A percentile compares a stretch with the other conserved stretches of the same genome.
Evolutionary conservation across 2,329 filamentous ascomycete species (phyloP).

Genomic region (Microascus cirrosus): DNA sequence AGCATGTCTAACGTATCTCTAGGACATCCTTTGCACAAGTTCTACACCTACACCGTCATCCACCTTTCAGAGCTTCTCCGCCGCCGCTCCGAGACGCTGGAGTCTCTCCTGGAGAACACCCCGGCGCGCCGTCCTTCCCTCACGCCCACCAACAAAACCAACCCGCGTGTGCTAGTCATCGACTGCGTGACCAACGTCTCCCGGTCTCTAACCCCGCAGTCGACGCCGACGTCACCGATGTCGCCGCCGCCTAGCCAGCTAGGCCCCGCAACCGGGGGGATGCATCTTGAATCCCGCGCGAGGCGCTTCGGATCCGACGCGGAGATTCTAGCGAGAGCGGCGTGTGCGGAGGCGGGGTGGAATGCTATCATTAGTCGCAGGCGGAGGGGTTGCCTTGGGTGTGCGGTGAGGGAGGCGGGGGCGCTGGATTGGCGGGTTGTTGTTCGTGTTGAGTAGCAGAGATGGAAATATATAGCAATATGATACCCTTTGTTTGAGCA

Average conservation of each 20-base stretch:
- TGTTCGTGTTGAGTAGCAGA: slow-evolving; percentile 37
- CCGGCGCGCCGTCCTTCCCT: slow-evolving; percentile 17
- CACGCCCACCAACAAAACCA: slow-evolving; percentile 11
- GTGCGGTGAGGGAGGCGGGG: slow-evolving; percentile 64
- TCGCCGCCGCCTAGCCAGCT: slow-evolving; percentile 14
- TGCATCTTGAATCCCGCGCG: slow-evolving; percentile 44
- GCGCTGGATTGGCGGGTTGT: slow-evolving; percentile 59
- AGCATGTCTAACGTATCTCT: neutral
- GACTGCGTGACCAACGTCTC: slow-evolving; percentile 50
- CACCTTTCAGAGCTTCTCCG: slow-evolving; percentile 46
- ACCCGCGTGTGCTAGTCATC: slow-evolving; percentile 42
- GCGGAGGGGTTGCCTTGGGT: slow-evolving; percentile 59
- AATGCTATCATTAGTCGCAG: slow-evolving; percentile 61
- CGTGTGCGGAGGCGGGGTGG: slow-evolving; percentile 64
- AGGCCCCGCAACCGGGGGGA: slow-evolving; percentile 29
- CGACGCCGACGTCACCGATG: slow-evolving; percentile 37
- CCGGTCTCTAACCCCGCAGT: slow-evolving; percentile 24
- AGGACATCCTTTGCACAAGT: slow-evolving; percentile 55
- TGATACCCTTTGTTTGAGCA: neutral
- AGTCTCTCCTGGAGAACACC: slow-evolving; percentile 30
- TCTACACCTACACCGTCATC: slow-evolving; percentile 47
- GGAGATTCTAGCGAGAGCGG: slow-evolving; percentile 59
- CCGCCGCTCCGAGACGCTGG: slow-evolving; percentile 31
- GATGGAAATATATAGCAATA: slow-evolving; percentile 4
- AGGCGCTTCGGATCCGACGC: slow-evolving; percentile 53